A percentile compares a stretch with the other conserved stretches of the same genome.
Evolutionary conservation across 352 stramenopile genomes (phyloP).

Genomic region (Achlya hypogyna): DNA sequence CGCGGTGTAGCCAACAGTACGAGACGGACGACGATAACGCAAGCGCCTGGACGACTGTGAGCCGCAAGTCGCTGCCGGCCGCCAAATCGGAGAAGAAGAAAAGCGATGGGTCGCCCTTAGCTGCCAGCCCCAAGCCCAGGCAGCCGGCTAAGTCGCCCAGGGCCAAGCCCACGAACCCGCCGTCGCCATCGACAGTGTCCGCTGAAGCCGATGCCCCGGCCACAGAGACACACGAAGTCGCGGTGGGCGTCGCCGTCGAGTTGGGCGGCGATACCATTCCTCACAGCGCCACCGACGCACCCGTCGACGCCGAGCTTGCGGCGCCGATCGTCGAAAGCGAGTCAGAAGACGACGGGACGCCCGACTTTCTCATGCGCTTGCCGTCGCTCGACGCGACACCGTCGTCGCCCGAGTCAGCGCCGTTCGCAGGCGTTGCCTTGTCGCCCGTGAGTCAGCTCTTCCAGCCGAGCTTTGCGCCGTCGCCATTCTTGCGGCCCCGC

Average conservation of each 20-base stretch:
- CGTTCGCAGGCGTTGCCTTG: neutral
- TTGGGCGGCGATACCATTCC: neutral
- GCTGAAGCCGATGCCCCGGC: no score
- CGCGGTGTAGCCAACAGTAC: neutral
- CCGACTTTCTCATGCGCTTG: neutral
- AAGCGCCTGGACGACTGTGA: constrained; percentile 61
- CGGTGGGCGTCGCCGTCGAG: neutral
- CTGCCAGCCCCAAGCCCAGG: neutral
- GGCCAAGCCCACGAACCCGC: neutral
- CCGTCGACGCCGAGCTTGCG: neutral
- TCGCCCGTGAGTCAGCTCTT: neutral
- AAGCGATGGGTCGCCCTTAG: neutral
- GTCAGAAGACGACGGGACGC: neutral
- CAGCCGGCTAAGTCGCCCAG: neutral
- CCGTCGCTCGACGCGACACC: neutral
- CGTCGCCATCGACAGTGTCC: no score
- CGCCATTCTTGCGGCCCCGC: neutral
- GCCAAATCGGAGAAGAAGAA: constrained; percentile 25
- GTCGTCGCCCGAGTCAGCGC: neutral
- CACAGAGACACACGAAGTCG: no score
- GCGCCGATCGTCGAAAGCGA: neutral
- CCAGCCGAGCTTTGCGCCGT: neutral
- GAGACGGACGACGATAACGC: constrained; percentile 1
- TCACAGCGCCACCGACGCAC: neutral
- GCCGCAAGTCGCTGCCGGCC: constrained; percentile 32